Percentiles rank a stretch among this genome's conserved stretches.
Evolutionary conservation across 768 basidiomycete genomes (phyloP).

Genomic region (Trametes maxima): DNA sequence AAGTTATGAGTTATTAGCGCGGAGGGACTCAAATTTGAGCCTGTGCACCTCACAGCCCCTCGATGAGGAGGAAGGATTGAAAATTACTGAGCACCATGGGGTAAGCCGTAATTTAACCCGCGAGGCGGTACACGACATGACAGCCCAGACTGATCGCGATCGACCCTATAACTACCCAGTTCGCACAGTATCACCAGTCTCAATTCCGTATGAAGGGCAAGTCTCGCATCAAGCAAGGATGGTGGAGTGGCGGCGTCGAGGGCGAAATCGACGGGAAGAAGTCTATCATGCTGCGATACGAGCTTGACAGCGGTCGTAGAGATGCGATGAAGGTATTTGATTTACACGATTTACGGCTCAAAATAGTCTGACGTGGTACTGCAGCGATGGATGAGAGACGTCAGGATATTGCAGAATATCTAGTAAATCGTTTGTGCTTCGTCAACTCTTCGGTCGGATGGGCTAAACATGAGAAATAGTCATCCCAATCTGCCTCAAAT

Average conservation of each 20-base stretch:
- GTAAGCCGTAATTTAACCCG: conserved; percentile 24
- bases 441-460: neutral
- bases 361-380: neutral
- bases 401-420: conserved; percentile 52
- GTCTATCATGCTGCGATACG: conserved; percentile 48
- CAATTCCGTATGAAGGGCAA: conserved; percentile 44
- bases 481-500: conserved; percentile 58
- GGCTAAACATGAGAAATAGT: conserved; percentile 22
- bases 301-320: conserved; percentile 34
- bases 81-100: conserved; percentile 35
- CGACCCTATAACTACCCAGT: conserved; percentile 35
- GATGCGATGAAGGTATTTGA: conserved; percentile 36
- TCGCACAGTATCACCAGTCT: conserved; percentile 52
- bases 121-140: too few relatives aligned
- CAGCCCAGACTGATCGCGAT: neutral
- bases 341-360: neutral
- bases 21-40: too few relatives aligned
- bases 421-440: conserved; percentile 38
- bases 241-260: conserved; percentile 49
- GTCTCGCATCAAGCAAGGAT: conserved; percentile 43
- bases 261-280: conserved; percentile 44
- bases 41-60: neutral
- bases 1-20: neutral
- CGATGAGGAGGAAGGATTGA: conserved; percentile 23
- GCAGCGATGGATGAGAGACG: conserved; percentile 52